These are phyloP conservation scores for Solanum chilense DNA, from an alignment of 257 asterid genomes.

Conservation along the genomic window DNA sequence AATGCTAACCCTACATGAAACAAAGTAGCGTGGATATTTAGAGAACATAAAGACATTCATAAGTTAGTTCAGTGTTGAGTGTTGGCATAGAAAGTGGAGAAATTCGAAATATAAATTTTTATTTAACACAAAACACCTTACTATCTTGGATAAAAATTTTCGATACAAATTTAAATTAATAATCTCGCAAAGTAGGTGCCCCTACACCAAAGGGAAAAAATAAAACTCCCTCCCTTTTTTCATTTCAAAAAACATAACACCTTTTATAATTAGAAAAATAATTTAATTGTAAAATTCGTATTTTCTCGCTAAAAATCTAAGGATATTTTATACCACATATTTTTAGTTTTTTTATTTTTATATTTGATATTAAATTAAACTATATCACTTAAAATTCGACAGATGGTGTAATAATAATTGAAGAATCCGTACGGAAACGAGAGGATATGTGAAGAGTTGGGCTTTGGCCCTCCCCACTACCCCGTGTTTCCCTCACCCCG, in stretches of 20 bases:
- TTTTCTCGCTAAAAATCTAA: neutral
- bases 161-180: rapidly evolving
- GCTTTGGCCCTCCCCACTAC: neutral
- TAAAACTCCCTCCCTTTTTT: too few species aligned
- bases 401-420: neutral
- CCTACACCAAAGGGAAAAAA: too few species aligned
- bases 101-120: neutral
- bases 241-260: too few species aligned
- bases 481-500: neutral
- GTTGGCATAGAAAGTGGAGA: neutral
- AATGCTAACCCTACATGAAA: neutral
- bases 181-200: neutral
- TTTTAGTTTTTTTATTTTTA: too few species aligned
- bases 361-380: too few species aligned
- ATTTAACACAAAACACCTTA: too few species aligned
- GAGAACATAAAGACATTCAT: neutral
- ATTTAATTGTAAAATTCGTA: too few species aligned
- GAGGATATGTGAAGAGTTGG: neutral
- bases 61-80: neutral
- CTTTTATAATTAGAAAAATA: too few species aligned
- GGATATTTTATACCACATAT: too few species aligned
- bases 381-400: neutral
- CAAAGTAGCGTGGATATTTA: neutral
- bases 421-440: neutral
- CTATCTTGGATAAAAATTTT: rapidly evolving